These are phyloP conservation scores for Trichoderma semiorbis DNA, from an alignment of 2,329 filamentous ascomycete species.

Conservation along the genomic window DNA sequence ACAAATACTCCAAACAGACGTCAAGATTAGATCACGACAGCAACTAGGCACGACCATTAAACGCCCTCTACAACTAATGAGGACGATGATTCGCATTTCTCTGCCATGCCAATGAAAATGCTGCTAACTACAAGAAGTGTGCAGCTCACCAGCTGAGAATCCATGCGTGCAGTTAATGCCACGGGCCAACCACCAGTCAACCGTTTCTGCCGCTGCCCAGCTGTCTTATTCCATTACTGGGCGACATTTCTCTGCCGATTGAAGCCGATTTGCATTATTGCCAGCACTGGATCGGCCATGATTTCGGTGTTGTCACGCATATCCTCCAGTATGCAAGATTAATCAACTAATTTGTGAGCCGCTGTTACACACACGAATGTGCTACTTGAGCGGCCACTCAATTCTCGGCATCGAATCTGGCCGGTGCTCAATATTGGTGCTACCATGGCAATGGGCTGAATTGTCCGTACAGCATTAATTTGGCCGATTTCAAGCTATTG, in stretches of 20 bases:
- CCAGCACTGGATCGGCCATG: not conserved
- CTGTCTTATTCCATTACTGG: not conserved
- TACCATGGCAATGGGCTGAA: not conserved
- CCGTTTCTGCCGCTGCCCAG: not conserved
- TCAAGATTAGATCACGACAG: too few species aligned
- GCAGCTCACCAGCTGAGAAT: not conserved
- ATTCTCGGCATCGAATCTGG: not conserved
- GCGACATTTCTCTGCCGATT: not conserved
- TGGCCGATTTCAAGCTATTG: not conserved
- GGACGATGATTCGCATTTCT: not conserved
- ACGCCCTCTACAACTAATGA: not conserved
- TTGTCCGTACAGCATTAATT: not conserved
- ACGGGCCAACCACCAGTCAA: not conserved
- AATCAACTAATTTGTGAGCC: not conserved
- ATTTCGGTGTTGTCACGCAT: not conserved
- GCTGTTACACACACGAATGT: not conserved
- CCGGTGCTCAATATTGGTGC: not conserved
- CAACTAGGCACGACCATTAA: not conserved
- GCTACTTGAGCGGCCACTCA: not conserved
- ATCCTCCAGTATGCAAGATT: not conserved
- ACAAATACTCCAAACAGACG: too few species aligned
- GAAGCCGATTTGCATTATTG: not conserved
- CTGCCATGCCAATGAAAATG: not conserved
- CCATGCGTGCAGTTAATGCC: not conserved
- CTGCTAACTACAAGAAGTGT: not conserved